A percentile compares a stretch with the other conserved stretches of the same genome.
These are phyloP conservation scores for Entomortierella lignicola DNA, from an alignment of 192 early-diverging fungal genomes.

Conservation along the genomic window DNA sequence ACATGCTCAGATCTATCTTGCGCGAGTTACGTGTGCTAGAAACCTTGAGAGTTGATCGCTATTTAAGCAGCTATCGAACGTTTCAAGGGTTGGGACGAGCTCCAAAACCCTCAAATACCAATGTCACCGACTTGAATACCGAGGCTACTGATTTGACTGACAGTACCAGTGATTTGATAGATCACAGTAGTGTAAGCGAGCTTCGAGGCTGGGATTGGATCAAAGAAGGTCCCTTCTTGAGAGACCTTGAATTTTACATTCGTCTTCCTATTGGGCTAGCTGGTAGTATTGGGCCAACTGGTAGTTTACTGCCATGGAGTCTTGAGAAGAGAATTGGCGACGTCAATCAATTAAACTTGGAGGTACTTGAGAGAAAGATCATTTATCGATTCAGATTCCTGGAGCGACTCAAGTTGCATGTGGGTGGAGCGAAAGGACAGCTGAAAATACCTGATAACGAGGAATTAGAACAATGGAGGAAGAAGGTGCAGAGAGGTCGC, in stretches of 20 bases:
- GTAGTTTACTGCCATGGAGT: background rate
- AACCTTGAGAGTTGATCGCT: constrained; percentile 16
- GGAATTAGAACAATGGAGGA: background rate
- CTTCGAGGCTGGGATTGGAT: background rate
- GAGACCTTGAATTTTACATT: background rate
- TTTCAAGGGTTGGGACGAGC: background rate
- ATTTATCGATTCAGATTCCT: constrained; percentile 14
- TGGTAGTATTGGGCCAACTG: background rate
- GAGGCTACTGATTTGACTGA: too few relatives aligned
- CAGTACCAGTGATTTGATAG: background rate
- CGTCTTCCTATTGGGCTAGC: background rate
- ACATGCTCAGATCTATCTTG: constrained; percentile 11
- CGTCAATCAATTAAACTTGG: background rate
- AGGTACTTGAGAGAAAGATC: background rate
- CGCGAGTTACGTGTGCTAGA: constrained; percentile 9
- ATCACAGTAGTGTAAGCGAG: too few relatives aligned
- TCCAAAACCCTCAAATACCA: too few relatives aligned
- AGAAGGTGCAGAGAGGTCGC: background rate
- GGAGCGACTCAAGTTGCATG: background rate
- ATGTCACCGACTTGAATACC: too few relatives aligned
- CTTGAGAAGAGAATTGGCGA: background rate
- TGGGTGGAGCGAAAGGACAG: too few relatives aligned
- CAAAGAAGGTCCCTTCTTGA: background rate
- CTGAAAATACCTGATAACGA: background rate
- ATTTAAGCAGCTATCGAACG: background rate